A percentile compares a stretch with the other conserved stretches of the same genome.
These are phyloP conservation scores for Abortiporus biennis DNA, from an alignment of 1,284 basidiomycete species.

Conservation along the genomic window DNA sequence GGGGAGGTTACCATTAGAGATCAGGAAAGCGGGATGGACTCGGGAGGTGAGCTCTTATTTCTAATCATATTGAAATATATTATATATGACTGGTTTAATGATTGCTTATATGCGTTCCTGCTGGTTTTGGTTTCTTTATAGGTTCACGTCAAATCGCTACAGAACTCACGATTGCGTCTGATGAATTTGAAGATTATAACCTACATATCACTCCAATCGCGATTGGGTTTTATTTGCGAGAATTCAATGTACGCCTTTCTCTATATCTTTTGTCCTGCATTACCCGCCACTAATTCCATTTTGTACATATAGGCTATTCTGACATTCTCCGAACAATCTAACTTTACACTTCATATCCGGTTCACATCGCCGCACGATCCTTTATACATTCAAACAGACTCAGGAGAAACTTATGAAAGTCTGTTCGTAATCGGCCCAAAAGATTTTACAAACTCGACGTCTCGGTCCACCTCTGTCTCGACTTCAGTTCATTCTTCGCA, in stretches of 20 bases:
- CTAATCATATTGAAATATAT: no score
- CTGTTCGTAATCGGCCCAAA: constrained; percentile 75
- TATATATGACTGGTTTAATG: not conserved
- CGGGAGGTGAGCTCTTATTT: constrained; percentile 60
- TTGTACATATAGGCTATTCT: constrained; percentile 55
- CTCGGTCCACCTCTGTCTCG: constrained; percentile 6
- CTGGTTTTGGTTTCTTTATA: constrained; percentile 25
- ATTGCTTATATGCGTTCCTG: no score
- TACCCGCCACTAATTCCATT: not conserved
- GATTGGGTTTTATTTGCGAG: constrained; percentile 72
- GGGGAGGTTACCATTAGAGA: constrained; percentile 63
- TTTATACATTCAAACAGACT: constrained; percentile 67
- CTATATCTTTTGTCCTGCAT: constrained; percentile 6
- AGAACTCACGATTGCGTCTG: constrained; percentile 63
- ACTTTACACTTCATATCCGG: constrained; percentile 55
- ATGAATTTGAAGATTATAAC: constrained; percentile 74
- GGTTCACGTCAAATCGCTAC: constrained; percentile 55
- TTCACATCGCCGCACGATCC: constrained; percentile 70
- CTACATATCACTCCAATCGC: constrained; percentile 53
- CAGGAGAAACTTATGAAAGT: constrained; percentile 46
- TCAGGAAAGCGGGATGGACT: constrained; percentile 57
- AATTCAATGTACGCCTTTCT: constrained; percentile 60
- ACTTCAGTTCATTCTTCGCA: constrained; percentile 8
- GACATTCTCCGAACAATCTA: constrained; percentile 65
- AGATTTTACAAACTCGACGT: constrained; percentile 30